phyloP scores from a whole-genome alignment of 225 moss, liverwort and hornwort species.

The Climacium dendroides region DNA sequence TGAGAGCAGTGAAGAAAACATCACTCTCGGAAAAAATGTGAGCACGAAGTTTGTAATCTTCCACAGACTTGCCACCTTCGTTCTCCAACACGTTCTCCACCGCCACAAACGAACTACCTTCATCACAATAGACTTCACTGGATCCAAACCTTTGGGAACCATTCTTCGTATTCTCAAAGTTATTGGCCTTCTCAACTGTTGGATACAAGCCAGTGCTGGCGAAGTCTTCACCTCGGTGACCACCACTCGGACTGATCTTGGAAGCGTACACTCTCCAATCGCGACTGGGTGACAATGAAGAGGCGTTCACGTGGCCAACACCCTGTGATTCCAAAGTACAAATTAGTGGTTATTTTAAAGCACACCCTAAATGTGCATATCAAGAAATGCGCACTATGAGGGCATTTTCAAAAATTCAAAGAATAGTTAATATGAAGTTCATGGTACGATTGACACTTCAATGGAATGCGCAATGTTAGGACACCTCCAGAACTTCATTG shows the following conservation, averaged over 20 bases:
- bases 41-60: slow-evolving; percentile 39
- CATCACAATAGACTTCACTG: slow-evolving; percentile 18
- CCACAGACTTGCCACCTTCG: slow-evolving; percentile 26
- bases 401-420: neutral
- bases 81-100: slow-evolving; percentile 15
- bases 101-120: slow-evolving; percentile 11
- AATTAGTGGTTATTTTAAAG: neutral
- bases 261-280: slow-evolving; percentile 12
- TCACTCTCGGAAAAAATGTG: slow-evolving; percentile 29
- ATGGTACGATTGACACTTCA: neutral
- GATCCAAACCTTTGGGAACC: neutral
- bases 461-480: neutral
- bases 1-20: slow-evolving; percentile 18
- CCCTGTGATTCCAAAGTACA: neutral
- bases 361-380: neutral
- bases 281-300: neutral
- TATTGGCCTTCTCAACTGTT: slow-evolving; percentile 5
- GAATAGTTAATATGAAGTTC: neutral
- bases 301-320: neutral
- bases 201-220: neutral
- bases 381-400: neutral
- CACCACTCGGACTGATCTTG: neutral
- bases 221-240: slow-evolving; percentile 2
- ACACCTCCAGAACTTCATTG: neutral
- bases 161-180: neutral